Conservation (phyloP, 2,329 filamentous ascomycete genomes). For the Gnomoniopsis smithogilvyi region DNA sequence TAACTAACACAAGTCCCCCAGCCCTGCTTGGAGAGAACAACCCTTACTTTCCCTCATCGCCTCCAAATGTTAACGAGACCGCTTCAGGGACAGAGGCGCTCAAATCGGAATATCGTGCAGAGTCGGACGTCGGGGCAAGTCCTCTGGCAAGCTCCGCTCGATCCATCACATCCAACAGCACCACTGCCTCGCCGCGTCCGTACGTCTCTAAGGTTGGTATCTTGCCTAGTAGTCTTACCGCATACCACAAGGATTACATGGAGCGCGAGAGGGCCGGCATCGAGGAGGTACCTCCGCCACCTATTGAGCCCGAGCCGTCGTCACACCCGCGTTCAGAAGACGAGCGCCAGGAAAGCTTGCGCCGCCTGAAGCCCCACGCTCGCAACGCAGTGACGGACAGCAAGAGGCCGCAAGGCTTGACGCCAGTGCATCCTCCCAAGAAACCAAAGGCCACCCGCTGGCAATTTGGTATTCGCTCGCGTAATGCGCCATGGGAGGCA, state of each 20-base stretch:
- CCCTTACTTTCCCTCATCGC: constrained; percentile 39
- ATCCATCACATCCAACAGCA: constrained; percentile 48
- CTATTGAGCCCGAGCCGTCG: constrained; percentile 46
- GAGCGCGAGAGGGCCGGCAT: constrained; percentile 61
- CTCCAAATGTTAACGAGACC: constrained; percentile 51
- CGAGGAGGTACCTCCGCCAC: constrained; percentile 40
- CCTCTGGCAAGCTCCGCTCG: constrained; percentile 53
- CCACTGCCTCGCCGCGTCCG: constrained; percentile 46
- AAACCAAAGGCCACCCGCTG: constrained; percentile 82
- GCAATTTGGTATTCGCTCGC: constrained; percentile 96
- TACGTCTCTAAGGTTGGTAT: constrained; percentile 86
- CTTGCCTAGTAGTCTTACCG: constrained; percentile 83
- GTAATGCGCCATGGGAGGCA: constrained; percentile 91
- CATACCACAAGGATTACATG: constrained; percentile 89
- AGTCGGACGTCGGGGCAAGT: constrained; percentile 39
- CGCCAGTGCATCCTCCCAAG: constrained; percentile 61
- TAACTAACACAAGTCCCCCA: constrained; percentile 30
- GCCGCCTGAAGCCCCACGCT: constrained; percentile 82
- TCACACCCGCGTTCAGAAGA: constrained; percentile 57
- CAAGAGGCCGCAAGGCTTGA: constrained; percentile 60
- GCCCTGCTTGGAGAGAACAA: constrained; percentile 46
- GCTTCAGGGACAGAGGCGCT: constrained; percentile 47
- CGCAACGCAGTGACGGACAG: constrained; percentile 64
- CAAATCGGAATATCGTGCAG: constrained; percentile 20
- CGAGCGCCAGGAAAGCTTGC: constrained; percentile 77